A percentile compares a stretch with the other conserved stretches of the same genome.
Conservation (phyloP, 2,329 filamentous ascomycete species). For the Claviceps citrina region DNA sequence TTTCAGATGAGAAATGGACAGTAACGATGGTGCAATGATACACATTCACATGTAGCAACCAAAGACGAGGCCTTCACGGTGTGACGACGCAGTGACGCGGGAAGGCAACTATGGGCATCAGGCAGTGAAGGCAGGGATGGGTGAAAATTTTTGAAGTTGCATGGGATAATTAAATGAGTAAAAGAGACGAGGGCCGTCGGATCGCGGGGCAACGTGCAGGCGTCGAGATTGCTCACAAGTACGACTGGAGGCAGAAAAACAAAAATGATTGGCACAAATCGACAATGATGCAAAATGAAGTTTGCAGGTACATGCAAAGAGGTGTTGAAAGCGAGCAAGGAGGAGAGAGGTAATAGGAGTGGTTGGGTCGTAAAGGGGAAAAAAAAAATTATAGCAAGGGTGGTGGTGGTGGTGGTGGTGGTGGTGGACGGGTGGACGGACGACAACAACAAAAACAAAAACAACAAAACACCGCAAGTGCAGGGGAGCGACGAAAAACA, state of each 20-base stretch:
- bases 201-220: slow-evolving; percentile 1
- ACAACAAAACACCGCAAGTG: slow-evolving; percentile 5
- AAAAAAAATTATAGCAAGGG: slow-evolving; percentile 3
- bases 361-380: slow-evolving; percentile 2
- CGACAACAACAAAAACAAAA: background rate
- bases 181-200: background rate
- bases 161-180: background rate
- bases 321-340: background rate
- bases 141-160: background rate
- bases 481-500: slow-evolving; percentile 3
- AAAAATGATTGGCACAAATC: background rate
- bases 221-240: background rate
- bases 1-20: background rate
- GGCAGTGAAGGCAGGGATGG: background rate
- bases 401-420: background rate
- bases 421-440: background rate
- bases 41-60: slow-evolving; percentile 2
- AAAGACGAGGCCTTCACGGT: background rate
- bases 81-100: background rate
- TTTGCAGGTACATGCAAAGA: background rate
- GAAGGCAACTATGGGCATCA: background rate
- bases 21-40: background rate
- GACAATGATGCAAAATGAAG: background rate
- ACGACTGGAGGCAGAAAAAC: background rate
- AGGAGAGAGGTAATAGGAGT: background rate